phyloP scores from a whole-genome alignment of 2,329 filamentous ascomycete species.

The Epichloe bromicola region DNA sequence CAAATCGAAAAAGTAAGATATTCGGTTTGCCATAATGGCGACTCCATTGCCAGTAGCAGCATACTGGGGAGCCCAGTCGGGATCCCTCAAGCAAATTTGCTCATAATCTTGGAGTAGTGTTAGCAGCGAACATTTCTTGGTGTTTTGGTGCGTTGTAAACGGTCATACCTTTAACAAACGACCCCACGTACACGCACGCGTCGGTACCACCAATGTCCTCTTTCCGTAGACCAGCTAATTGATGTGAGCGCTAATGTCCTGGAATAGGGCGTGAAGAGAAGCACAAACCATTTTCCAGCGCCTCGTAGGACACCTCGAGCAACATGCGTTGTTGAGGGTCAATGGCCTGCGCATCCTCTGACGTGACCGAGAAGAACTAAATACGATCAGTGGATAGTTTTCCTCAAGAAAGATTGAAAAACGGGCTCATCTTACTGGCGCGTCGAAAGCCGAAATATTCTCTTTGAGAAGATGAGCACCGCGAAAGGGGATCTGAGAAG shows the following conservation, averaged over 20 bases:
- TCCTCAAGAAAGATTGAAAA: neutral
- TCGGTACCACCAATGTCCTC: slow-evolving; percentile 31
- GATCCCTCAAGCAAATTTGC: slow-evolving; percentile 35
- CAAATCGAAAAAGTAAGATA: slow-evolving; percentile 43
- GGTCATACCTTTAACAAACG: slow-evolving; percentile 33
- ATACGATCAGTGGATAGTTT: neutral
- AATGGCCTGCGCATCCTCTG: slow-evolving; percentile 37
- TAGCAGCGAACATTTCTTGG: neutral
- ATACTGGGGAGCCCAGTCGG: slow-evolving; percentile 36
- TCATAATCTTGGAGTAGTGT: slow-evolving; percentile 29
- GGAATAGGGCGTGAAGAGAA: neutral
- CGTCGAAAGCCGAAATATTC: slow-evolving; percentile 35
- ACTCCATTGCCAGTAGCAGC: slow-evolving; percentile 40
- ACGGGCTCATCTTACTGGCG: slow-evolving; percentile 23
- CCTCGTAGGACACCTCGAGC: slow-evolving; percentile 37
- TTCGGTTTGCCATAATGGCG: slow-evolving; percentile 40
- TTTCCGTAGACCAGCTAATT: slow-evolving; percentile 28
- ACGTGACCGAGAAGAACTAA: slow-evolving; percentile 38
- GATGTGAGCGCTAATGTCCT: neutral
- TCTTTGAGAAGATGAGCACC: slow-evolving; percentile 39
- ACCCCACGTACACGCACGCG: slow-evolving; percentile 36
- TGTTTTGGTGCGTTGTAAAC: neutral
- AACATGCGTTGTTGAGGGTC: slow-evolving; percentile 41
- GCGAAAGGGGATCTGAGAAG: slow-evolving; percentile 29
- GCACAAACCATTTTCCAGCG: slow-evolving; percentile 32